A percentile compares a stretch with the other conserved stretches of the same genome.
These are phyloP conservation scores for Harrya chromipes DNA, from an alignment of 768 basidiomycete species.

Conservation along the genomic window DNA sequence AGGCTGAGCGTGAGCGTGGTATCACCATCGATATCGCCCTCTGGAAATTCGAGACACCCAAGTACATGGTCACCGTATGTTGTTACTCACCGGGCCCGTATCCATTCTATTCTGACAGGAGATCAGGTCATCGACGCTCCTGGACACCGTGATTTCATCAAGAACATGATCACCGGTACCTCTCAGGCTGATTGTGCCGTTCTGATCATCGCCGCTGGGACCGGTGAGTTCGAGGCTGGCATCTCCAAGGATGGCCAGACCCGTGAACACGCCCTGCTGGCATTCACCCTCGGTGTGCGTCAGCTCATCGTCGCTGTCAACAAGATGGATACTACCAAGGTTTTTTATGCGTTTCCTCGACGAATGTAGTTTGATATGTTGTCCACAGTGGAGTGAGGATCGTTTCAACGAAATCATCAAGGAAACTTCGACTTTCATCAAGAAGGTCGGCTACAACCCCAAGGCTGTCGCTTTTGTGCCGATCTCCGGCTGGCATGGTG, in stretches of 20 bases:
- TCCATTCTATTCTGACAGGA: conserved; percentile 2
- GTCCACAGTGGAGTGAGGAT: conserved; percentile 89
- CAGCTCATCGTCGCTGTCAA: conserved; percentile 99
- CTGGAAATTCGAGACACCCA: conserved; percentile 99
- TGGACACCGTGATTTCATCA: conserved; percentile 99
- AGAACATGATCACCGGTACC: conserved; percentile 99
- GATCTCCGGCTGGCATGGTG: conserved; percentile 99
- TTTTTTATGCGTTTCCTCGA: conserved; percentile 26
- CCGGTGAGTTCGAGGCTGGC: conserved; percentile 99
- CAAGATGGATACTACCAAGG: conserved; percentile 99
- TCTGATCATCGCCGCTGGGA: conserved; percentile 98
- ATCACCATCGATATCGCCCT: conserved; percentile 99
- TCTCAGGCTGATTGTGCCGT: conserved; percentile 99
- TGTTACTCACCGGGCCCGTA: neutral
- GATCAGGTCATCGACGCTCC: conserved; percentile 96
- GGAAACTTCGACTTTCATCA: conserved; percentile 97
- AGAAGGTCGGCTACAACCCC: conserved; percentile 99
- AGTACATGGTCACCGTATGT: conserved; percentile 87
- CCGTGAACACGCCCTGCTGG: conserved; percentile 99
- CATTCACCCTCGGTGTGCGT: conserved; percentile 99
- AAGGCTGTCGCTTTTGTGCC: conserved; percentile 98
- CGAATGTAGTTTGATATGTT: conserved; percentile 1
- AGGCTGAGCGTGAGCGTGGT: conserved; percentile 99
- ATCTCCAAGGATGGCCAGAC: conserved; percentile 99
- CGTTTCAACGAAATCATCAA: conserved; percentile 99